Base-by-base conservation (phyloP, 768 basidiomycete species). In the Suillus americanus region DNA sequence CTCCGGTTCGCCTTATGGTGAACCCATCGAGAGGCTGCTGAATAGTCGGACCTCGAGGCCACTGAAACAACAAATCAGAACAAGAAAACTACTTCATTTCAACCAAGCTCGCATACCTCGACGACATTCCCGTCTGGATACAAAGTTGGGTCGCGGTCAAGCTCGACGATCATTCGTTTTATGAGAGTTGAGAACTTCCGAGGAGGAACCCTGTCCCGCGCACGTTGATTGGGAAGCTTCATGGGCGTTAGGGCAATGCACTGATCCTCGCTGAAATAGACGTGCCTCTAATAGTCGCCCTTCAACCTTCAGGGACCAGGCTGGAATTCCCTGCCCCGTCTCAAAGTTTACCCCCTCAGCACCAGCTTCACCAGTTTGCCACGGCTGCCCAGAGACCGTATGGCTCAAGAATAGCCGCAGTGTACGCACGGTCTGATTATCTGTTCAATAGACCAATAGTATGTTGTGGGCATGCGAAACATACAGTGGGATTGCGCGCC, bases 101-200 rank as follows among this genome's bases (percentile, higher is more conserved):
- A 54, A 13, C 30, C 18, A 3, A 28, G 25, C 9, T 5, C 53
- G 25, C 70, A 57, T 66, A 95, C 96, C 86, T 97, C 95, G 41
- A 97, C 87, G 18, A 95, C 88, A 70, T 96, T 97, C 25, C 89
- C 86, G 59, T 97, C 94, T 1, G 91, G 85, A 72, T 92, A 95
- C 53, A 92, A 74, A 5, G 84, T 79, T 5, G 92, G 85, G 74
- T 97, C 94, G 20, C 93, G 85, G 69, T 97, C 95, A 40, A 97
- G 79, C 69, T 98, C 96, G 16, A 97, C 83, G 6, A 94, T 80
- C 84, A 96, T 87, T 35, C 87, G 82, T 73, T 92, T 92, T 62
- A 97, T 83, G 69, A 96, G 81, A 0, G 91, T 89, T 3, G 94
- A 93, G 75, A 97, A 95, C 72, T 94, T 95, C 30, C 89, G 88